These are phyloP conservation scores for Bullera alba DNA, from an alignment of 768 basidiomycete species.

Conservation along the genomic window DNA sequence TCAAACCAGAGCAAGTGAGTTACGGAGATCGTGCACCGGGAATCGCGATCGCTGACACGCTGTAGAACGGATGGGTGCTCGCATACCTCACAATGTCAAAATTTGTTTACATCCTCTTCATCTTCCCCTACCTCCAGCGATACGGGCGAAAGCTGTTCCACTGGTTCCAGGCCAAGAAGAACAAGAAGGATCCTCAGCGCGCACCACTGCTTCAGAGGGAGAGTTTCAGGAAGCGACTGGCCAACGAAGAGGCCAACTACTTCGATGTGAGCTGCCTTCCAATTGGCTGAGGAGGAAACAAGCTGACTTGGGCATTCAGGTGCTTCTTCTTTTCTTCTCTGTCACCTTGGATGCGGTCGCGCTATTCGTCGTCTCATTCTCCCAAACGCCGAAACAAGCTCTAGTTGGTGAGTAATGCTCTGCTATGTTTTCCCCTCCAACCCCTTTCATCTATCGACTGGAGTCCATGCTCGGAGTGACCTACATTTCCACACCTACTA, in stretches of 20 bases:
- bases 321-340: conserved; percentile 29
- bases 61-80: conserved; percentile 36
- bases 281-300: neutral
- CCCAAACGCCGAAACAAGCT: conserved; percentile 26
- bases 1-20: conserved; percentile 30
- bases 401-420: conserved; percentile 14
- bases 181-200: neutral
- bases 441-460: neutral
- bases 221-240: conserved; percentile 5
- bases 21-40: neutral
- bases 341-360: conserved; percentile 29
- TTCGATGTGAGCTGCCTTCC: conserved; percentile 33
- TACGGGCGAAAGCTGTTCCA: conserved; percentile 24
- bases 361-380: conserved; percentile 24
- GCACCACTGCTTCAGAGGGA: conserved; percentile 6
- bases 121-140: conserved; percentile 33
- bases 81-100: conserved; percentile 34
- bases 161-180: conserved; percentile 9
- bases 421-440: neutral
- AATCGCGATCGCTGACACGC: neutral
- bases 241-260: conserved; percentile 26
- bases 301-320: conserved; percentile 8
- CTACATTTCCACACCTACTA: too few relatives aligned
- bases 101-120: conserved; percentile 27
- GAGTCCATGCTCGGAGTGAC: too few relatives aligned